A percentile compares a stretch with the other conserved stretches of the same genome.
These are phyloP conservation scores for Nothopassalora personata DNA, from an alignment of 2,329 filamentous ascomycete species.

Conservation along the genomic window DNA sequence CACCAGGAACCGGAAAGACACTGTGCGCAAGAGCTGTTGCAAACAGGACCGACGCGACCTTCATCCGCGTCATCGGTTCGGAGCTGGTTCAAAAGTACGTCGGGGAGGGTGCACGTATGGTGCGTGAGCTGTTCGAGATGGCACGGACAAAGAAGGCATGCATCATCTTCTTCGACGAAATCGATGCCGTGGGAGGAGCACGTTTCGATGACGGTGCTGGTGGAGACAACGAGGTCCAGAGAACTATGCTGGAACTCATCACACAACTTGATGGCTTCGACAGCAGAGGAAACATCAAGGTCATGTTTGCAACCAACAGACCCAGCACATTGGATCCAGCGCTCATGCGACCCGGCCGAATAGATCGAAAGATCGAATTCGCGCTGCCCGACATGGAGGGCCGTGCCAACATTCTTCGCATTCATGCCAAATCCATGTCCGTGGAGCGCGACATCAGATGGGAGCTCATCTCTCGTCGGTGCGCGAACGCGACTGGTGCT, in stretches of 20 bases:
- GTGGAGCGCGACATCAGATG: conserved; percentile 98
- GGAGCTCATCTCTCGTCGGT: conserved; percentile 95
- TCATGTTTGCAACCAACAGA: conserved; percentile 98
- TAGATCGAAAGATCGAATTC: conserved; percentile 98
- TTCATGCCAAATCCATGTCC: conserved; percentile 99
- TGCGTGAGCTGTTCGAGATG: conserved; percentile 98
- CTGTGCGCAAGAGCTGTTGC: conserved; percentile 95
- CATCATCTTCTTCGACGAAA: conserved; percentile 99
- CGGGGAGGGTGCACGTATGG: conserved; percentile 96
- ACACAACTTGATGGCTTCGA: conserved; percentile 97
- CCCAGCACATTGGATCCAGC: conserved; percentile 95
- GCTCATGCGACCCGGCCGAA: conserved; percentile 92
- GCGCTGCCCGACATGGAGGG: conserved; percentile 94
- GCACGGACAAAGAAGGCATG: conserved; percentile 98
- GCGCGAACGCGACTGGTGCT: conserved; percentile 94
- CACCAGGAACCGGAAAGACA: conserved; percentile 97
- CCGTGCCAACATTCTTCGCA: conserved; percentile 92
- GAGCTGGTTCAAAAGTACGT: conserved; percentile 99
- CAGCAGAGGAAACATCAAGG: conserved; percentile 95
- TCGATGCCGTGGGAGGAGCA: conserved; percentile 90
- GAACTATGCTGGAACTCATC: conserved; percentile 97
- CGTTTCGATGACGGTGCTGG: conserved; percentile 95
- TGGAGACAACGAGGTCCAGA: conserved; percentile 94
- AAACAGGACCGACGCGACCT: conserved; percentile 96
- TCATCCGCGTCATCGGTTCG: conserved; percentile 96